A percentile compares a stretch with the other conserved stretches of the same genome.
Evolutionary conservation across 352 stramenopile genomes (phyloP).

Genomic region (Peronospora farinosa): DNA sequence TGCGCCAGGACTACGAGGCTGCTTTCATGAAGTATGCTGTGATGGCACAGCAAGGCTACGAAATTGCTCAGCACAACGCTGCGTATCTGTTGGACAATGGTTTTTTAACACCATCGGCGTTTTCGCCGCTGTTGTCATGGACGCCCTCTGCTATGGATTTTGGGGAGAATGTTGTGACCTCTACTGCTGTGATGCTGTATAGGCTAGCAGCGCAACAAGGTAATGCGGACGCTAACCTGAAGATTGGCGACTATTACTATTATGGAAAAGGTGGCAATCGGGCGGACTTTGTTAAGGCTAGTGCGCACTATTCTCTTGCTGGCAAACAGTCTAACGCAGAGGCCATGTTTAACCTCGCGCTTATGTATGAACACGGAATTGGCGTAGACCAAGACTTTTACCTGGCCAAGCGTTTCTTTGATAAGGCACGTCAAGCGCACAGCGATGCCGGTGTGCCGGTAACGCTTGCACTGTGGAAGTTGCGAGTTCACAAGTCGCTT

Average conservation of each 20-base stretch:
- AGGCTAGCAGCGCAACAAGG: constrained; percentile 75
- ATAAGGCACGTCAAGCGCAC: constrained; percentile 65
- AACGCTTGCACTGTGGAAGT: constrained; percentile 78
- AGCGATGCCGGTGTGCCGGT: constrained; percentile 74
- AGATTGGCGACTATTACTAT: constrained; percentile 90
- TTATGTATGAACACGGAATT: constrained; percentile 83
- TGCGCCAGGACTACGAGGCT: constrained; percentile 76
- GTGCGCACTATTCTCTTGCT: constrained; percentile 80
- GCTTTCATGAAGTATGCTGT: constrained; percentile 87
- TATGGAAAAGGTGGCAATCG: constrained; percentile 63
- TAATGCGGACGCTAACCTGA: constrained; percentile 88
- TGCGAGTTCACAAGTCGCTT: constrained; percentile 51
- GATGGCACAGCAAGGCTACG: constrained; percentile 89
- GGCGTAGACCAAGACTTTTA: constrained; percentile 85
- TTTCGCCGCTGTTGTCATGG: constrained; percentile 28
- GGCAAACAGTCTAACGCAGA: constrained; percentile 82
- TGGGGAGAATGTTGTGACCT: constrained; percentile 32
- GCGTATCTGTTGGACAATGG: constrained; percentile 84
- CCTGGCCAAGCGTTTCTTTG: constrained; percentile 89
- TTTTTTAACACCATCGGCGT: constrained; percentile 43
- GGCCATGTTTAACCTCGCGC: constrained; percentile 89
- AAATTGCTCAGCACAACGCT: constrained; percentile 90
- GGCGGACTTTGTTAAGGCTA: constrained; percentile 69
- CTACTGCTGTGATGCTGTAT: constrained; percentile 61
- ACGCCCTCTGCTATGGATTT: constrained; percentile 15